These are phyloP conservation scores for Sclerotinia sclerotiorum DNA, from an alignment of 2,329 filamentous ascomycete genomes.

Conservation along the genomic window DNA sequence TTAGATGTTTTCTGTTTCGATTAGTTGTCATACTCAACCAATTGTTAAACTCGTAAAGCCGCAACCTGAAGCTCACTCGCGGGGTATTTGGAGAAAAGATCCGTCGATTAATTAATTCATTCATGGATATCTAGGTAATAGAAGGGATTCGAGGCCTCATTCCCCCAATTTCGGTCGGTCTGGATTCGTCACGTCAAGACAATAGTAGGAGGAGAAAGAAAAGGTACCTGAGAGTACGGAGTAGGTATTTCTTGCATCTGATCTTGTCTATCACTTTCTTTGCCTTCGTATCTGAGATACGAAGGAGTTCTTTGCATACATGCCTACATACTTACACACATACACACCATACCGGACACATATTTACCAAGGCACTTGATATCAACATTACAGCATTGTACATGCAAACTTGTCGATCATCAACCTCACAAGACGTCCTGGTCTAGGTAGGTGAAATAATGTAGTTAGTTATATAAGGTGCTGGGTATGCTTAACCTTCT, in stretches of 20 bases:
- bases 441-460: too few relatives aligned
- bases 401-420: not conserved
- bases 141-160: constrained; percentile 13
- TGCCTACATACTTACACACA: not conserved
- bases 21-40: too few relatives aligned
- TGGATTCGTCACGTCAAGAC: not conserved
- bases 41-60: too few relatives aligned
- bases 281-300: not conserved
- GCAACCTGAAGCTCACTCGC: too few relatives aligned
- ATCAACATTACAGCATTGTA: not conserved
- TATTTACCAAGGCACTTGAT: not conserved
- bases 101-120: not conserved
- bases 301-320: not conserved
- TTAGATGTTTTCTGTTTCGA: too few relatives aligned
- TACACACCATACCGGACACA: too few relatives aligned
- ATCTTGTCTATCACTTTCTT: not conserved
- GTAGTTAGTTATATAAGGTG: not conserved
- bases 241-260: not conserved
- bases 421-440: not conserved
- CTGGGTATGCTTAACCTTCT: not conserved
- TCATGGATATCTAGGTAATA: not conserved
- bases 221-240: not conserved
- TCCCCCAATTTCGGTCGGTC: constrained; percentile 1
- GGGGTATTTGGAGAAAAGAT: too few relatives aligned
- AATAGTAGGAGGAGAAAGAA: not conserved